Evolutionary conservation across 2,329 filamentous ascomycete genomes (phyloP), one percentile per base, ranked within the genome.

Genomic region (Sclerotinia glacialis): DNA sequence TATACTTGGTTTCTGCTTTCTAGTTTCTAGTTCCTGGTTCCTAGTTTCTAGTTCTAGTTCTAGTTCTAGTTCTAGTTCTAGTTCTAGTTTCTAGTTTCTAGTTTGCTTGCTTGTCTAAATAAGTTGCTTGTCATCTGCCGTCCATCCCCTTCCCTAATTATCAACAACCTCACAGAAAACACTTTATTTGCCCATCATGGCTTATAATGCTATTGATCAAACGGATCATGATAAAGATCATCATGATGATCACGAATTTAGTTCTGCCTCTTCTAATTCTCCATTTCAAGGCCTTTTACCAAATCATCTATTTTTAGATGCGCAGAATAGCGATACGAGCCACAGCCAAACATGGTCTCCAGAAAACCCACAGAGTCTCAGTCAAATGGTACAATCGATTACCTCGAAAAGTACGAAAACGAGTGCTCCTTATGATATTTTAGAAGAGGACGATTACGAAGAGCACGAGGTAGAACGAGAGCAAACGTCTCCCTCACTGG

Each of bases 221-320:
- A 37, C 37, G 47, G 69, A 70, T 26, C 53, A 50, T 50, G 44
- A 65, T 46, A 49, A 42, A 28, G 44, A 59, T 46, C 42, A 59
- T 47, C 26, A 58, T 28, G 54, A 21, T 49, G 56, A 60, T 49
- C 56, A 56, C 11, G 58, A 68, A 23, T 26, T 44, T 23, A 42
- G 40, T 11, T 60, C 66, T 50, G 23, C 50, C 23, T 16, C 65
- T 28, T 47, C 64, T 1, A 54, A 54, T 49, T 54, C 66, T 49
- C 61, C 52, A 60, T 61, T 68, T 50, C 60, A 58, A 56, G 58
- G 53, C n/a, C 46, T 47, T 40, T 68, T 66, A 47, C 54, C 64
- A 34, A 52, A 46, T 65, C 44, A 60, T 61, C 69, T 73, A 71
- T 72, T 73, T 71, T 71, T 71, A 71, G 71, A 69, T 63, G 64